A percentile compares a stretch with the other conserved stretches of the same genome.
These are phyloP conservation scores for Kluyveromyces siamensis DNA, from an alignment of 805 yeast genomes.

Conservation along the genomic window DNA sequence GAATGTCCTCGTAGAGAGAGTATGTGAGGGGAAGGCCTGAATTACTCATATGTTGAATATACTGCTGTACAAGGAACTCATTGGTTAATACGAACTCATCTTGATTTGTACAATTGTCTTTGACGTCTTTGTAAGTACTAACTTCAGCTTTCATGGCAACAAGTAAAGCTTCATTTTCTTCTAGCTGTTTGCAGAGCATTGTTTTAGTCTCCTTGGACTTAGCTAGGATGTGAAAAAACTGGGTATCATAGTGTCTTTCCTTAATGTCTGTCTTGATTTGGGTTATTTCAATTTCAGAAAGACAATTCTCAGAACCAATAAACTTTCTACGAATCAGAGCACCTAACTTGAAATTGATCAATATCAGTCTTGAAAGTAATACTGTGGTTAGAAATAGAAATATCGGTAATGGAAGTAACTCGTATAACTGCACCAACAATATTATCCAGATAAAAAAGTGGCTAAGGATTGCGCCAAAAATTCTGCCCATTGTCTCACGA, in stretches of 20 bases:
- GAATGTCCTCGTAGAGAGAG: neutral
- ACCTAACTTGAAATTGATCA: neutral
- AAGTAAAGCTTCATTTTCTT: neutral
- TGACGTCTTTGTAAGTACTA: neutral
- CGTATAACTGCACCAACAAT: neutral
- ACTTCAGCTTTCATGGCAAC: neutral
- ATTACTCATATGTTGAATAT: neutral
- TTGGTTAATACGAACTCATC: neutral
- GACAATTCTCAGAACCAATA: neutral
- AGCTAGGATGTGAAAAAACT: neutral
- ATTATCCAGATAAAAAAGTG: neutral
- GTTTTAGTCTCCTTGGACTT: neutral
- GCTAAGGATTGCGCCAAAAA: neutral
- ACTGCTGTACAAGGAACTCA: neutral
- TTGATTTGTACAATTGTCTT: neutral
- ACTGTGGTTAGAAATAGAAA: neutral
- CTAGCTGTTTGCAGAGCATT: neutral
- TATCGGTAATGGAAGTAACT: neutral
- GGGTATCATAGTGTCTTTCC: neutral
- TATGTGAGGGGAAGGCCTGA: neutral
- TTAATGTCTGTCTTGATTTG: neutral
- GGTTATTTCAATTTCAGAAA: neutral
- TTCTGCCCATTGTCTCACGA: neutral
- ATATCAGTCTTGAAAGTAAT: neutral
- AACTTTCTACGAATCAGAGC: neutral